Evolutionary conservation across 805 yeast species (phyloP), one percentile per base, ranked within the genome.

Genomic region (Hanseniaspora osmophila): DNA sequence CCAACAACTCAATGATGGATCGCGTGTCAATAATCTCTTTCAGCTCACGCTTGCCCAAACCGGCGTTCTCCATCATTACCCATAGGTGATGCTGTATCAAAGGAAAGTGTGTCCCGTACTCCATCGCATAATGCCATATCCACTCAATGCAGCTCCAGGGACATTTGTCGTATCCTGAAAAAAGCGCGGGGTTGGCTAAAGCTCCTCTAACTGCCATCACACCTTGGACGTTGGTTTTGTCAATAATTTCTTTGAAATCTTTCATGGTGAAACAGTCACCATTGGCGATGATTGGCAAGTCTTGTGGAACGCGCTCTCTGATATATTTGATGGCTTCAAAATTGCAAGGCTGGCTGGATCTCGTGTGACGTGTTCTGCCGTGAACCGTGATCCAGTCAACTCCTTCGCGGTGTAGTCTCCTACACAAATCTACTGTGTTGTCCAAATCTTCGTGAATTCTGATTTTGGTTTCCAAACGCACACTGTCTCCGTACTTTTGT

Each of bases 171-270:
- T 61, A 74, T 0, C 94, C 95, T 1, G 83, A 74, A 64, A 92
- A 92, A 51, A 92, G 55, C 0, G 88, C 94, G 0, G 98, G 98
- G 59, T 92, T 92, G 29, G 74, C 67, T 43, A 92, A 64, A 2
- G 85, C 67, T 0, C 98, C 98, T 49, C 98, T 67, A 1, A 84
- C 98, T 2, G 96, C 81, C 98, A 92, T 92, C 7, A 92, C 83
- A 7, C 97, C 98, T 58, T 85, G 92, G 37, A 77, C 86, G 1
- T 82, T 81, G 0, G 97, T 87, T 44, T 59, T 59, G 11, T 72
- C 64, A 0, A 76, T 75, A 27, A 90, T 88, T 16, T 60, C 57
- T 39, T 66, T 54, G n/a, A 83, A 80, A 58, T 86, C 95, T 15
- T 68, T 65, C 19, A 77, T 63, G 0, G 73, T 58, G 55, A 82